A percentile compares a stretch with the other conserved stretches of the same genome.
These are phyloP conservation scores for Polychytrium aggregatum DNA, from an alignment of 192 early-diverging fungal species.

Conservation along the genomic window DNA sequence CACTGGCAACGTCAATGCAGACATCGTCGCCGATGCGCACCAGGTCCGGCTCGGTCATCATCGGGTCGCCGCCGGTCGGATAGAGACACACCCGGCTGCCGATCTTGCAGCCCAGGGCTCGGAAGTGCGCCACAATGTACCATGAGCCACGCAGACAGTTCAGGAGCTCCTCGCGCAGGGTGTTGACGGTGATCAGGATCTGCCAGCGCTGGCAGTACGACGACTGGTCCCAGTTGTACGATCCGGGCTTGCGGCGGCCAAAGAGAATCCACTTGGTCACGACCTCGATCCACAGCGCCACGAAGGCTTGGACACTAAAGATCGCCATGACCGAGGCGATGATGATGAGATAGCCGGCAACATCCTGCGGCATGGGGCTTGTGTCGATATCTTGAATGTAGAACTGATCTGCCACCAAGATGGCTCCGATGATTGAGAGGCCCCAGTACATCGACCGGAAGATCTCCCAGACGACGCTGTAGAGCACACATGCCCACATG, in stretches of 20 bases:
- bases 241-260: slow-evolving; percentile 22
- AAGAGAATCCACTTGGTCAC: slow-evolving; percentile 23
- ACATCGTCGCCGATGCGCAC: too few relatives aligned
- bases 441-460: too few relatives aligned
- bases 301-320: background rate
- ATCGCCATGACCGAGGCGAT: slow-evolving; percentile 2
- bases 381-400: too few relatives aligned
- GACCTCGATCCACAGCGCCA: slow-evolving; percentile 17
- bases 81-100: slow-evolving; percentile 30
- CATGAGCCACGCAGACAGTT: slow-evolving; percentile 20
- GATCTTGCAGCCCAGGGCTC: slow-evolving; percentile 25
- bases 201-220: slow-evolving; percentile 40
- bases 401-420: too few relatives aligned
- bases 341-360: slow-evolving; percentile 8
- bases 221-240: slow-evolving; percentile 35
- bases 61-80: slow-evolving; percentile 35
- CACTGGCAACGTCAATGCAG: too few relatives aligned
- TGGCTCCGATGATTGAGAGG: too few relatives aligned
- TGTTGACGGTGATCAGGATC: slow-evolving; percentile 18
- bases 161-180: slow-evolving; percentile 15
- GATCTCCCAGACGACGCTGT: too few relatives aligned
- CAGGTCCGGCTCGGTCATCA: slow-evolving; percentile 40
- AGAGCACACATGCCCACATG: too few relatives aligned
- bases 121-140: slow-evolving; percentile 30
- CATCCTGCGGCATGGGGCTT: too few relatives aligned